Percentiles rank a stretch among this genome's conserved stretches.
These are phyloP conservation scores for Nitzschia palea DNA, from an alignment of 108 stramenopile species.

Conservation along the genomic window DNA sequence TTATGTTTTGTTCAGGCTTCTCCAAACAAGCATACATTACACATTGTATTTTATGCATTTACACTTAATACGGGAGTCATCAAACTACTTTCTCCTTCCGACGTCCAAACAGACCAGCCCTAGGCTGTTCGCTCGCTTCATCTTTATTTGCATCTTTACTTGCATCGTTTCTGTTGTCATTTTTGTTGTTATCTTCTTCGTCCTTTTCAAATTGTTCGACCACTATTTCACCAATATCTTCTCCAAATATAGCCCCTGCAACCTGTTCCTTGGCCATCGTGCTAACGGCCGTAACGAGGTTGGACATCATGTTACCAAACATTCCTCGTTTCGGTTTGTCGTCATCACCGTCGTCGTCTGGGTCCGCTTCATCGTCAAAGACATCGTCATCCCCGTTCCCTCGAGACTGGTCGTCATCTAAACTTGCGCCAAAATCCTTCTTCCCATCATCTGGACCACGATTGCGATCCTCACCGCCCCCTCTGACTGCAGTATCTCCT, in stretches of 20 bases:
- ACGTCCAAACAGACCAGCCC: conserved; percentile 20
- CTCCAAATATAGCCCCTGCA: conserved; percentile 17
- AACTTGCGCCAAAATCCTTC: background rate
- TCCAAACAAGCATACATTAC: no score
- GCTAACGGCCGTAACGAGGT: conserved; percentile 26
- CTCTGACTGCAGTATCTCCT: background rate
- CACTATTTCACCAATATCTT: conserved; percentile 36
- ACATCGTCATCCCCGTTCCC: background rate
- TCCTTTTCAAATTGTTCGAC: conserved; percentile 33
- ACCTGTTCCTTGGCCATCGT: conserved; percentile 46
- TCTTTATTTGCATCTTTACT: background rate
- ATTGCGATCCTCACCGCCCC: background rate
- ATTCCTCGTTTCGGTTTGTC: conserved; percentile 16
- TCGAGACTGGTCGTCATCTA: background rate
- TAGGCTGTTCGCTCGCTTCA: background rate
- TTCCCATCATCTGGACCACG: conserved; percentile 7
- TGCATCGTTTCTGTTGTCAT: background rate
- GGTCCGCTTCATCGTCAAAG: conserved; percentile 12
- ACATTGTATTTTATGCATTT: no score
- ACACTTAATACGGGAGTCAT: no score
- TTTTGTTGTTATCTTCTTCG: conserved; percentile 21
- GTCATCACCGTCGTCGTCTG: conserved; percentile 5
- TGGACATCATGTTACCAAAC: conserved; percentile 15
- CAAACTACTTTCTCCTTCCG: conserved; percentile 10
- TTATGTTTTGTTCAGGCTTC: no score